Evolutionary conservation across 139 green algal genomes (phyloP), one percentile per base, ranked within the genome.

Genomic region (Dunaliella sp.): DNA sequence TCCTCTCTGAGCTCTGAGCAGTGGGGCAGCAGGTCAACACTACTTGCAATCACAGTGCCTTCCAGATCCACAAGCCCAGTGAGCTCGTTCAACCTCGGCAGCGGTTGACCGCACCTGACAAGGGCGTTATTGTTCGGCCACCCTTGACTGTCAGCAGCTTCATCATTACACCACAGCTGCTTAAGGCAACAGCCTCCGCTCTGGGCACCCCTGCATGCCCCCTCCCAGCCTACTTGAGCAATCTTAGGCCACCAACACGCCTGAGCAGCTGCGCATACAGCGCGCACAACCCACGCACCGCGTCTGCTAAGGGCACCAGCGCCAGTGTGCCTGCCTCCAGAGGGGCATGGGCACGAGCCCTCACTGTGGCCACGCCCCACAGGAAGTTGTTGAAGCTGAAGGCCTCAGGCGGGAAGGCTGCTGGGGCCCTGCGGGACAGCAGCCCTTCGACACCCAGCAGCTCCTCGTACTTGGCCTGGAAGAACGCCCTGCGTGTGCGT

Each of bases 291-390:
- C 2, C 22, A 38, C 91, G 37, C 81, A 97, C 94, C 89, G 93
- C 72, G 87, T 98, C 95, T 33, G 92, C 93, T 22, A 97, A 34
- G 0, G 96, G 96, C 59, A 97, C 95, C 37, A 98, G 91, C 1
- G 94, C 94, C 1, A 96, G 82, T 36, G 90, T 82, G 0, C 88
- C 88, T 25, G 89, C 92, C 24, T 92, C 92, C 57, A 99, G 87
- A 0, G 96, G 96, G 2, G 94, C 32, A 83, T 96, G 94, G 7
- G 89, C 59, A 16, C 94, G 88, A 2, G 89, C 84, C 31, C 96
- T 88, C 76, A 99, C 94, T 7, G 87, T 95, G 34, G 90, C 94
- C 72, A 94, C 94, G 1, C 93, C 96, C 96, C 94, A 98, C 35
- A 93, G 38, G 85, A 98, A 98, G 26, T 77, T 80, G 0, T 92